Percentiles rank a stretch among this genome's conserved stretches.
Conservation (phyloP, 2,329 filamentous ascomycete species). For the Colletotrichum agaves region DNA sequence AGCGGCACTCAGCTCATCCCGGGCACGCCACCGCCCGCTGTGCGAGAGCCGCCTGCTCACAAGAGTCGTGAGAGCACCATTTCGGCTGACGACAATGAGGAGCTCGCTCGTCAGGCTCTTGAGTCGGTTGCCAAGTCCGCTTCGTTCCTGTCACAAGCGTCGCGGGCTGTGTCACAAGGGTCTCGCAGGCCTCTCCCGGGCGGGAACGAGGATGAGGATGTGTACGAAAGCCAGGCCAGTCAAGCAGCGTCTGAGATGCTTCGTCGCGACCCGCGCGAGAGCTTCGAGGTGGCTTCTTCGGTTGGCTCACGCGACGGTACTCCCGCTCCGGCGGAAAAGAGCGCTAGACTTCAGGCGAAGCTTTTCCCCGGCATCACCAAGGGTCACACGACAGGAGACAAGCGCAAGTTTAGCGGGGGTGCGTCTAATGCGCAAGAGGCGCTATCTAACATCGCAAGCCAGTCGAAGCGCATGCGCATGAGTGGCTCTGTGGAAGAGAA, state of each 20-base stretch:
- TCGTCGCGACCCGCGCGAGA: slow-evolving; percentile 66
- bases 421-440: slow-evolving; percentile 44
- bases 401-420: slow-evolving; percentile 61
- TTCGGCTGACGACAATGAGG: slow-evolving; percentile 72
- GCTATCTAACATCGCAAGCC: slow-evolving; percentile 53
- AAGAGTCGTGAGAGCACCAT: slow-evolving; percentile 89
- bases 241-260: slow-evolving; percentile 81
- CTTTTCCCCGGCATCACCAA: slow-evolving; percentile 59
- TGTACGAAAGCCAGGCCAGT: slow-evolving; percentile 80
- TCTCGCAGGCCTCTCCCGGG: slow-evolving; percentile 38
- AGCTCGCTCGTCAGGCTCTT: slow-evolving; percentile 65
- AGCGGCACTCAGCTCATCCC: slow-evolving; percentile 52
- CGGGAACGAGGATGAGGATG: slow-evolving; percentile 64
- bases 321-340: slow-evolving; percentile 57
- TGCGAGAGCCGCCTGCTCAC: slow-evolving; percentile 63
- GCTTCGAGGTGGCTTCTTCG: slow-evolving; percentile 61
- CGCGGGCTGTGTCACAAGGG: slow-evolving; percentile 39
- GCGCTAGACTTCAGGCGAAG: slow-evolving; percentile 62
- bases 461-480: slow-evolving; percentile 62
- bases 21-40: slow-evolving; percentile 53
- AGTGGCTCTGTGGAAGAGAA: slow-evolving; percentile 51
- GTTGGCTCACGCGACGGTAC: slow-evolving; percentile 56
- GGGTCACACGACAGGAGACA: slow-evolving; percentile 52
- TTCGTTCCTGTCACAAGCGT: slow-evolving; percentile 47
- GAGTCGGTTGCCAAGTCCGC: slow-evolving; percentile 61